Percentiles rank a stretch among this genome's conserved stretches.
phyloP scores from a whole-genome alignment of 2,329 filamentous ascomycete genomes.

The Pseudocercospora fuligena region DNA sequence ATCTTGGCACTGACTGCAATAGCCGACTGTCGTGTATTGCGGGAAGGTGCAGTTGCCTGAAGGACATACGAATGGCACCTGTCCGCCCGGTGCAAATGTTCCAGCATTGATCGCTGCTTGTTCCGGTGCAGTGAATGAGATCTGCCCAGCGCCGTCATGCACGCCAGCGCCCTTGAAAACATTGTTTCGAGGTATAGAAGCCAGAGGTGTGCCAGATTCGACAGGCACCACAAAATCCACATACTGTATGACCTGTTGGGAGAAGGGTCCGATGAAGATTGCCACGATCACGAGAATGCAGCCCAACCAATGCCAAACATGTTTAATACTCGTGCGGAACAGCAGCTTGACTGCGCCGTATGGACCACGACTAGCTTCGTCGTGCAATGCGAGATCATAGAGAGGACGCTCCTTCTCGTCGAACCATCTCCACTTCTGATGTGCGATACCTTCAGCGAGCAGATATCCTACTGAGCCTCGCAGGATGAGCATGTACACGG shows the following conservation, averaged over 20 bases:
- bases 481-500: slow-evolving; percentile 4
- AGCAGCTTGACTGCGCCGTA: slow-evolving; percentile 13
- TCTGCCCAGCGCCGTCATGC: slow-evolving; percentile 2
- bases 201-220: not conserved
- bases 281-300: slow-evolving; percentile 14
- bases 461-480: slow-evolving; percentile 3
- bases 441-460: slow-evolving; percentile 16
- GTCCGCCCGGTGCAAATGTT: not conserved
- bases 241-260: slow-evolving; percentile 21
- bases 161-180: slow-evolving; percentile 12
- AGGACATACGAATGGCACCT: not conserved
- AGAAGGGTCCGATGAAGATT: slow-evolving; percentile 17
- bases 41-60: slow-evolving; percentile 13
- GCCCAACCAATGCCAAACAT: slow-evolving; percentile 19
- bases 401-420: slow-evolving; percentile 12
- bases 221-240: slow-evolving; percentile 8
- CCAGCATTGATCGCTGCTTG: slow-evolving; percentile 15
- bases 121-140: slow-evolving; percentile 13
- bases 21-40: slow-evolving; percentile 8
- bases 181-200: slow-evolving; percentile 6
- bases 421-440: slow-evolving; percentile 22
- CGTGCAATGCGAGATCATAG: slow-evolving; percentile 18
- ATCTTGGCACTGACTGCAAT: slow-evolving; percentile 13
- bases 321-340: not conserved
- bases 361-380: slow-evolving; percentile 15